Conservation (phyloP, 1,284 basidiomycete genomes). For the Blastosporella zonata region DNA sequence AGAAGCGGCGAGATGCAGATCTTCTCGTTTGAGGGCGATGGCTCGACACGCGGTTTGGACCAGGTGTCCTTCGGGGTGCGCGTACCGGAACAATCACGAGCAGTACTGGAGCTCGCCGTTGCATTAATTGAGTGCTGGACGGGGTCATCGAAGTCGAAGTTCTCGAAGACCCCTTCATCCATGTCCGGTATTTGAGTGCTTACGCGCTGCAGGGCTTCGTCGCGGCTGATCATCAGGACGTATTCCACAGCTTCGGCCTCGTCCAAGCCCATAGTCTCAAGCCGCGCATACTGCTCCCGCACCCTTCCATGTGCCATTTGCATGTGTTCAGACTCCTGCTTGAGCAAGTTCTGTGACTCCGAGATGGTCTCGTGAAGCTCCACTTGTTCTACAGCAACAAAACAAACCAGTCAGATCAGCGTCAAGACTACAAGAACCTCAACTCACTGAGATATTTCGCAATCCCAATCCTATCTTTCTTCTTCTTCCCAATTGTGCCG, state of each 20-base stretch:
- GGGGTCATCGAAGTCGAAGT: conserved; percentile 43
- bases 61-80: conserved; percentile 13
- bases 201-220: conserved; percentile 49
- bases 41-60: conserved; percentile 24
- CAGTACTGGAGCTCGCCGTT: conserved; percentile 13
- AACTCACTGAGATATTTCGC: conserved; percentile 51
- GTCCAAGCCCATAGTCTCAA: conserved; percentile 67
- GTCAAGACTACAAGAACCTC: conserved; percentile 3
- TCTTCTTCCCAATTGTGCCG: conserved; percentile 28
- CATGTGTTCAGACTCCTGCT: conserved; percentile 41
- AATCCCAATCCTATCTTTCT: conserved; percentile 31
- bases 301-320: conserved; percentile 44
- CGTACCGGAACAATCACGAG: conserved; percentile 10
- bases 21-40: conserved; percentile 37
- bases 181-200: conserved; percentile 9
- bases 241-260: conserved; percentile 82
- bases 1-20: conserved; percentile 36
- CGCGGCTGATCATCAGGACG: conserved; percentile 81
- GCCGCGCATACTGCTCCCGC: conserved; percentile 52
- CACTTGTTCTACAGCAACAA: conserved; percentile 46
- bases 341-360: conserved; percentile 55
- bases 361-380: conserved; percentile 65
- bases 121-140: background rate
- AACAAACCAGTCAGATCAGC: conserved; percentile 22
- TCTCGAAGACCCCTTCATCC: conserved; percentile 59